A percentile compares a stretch with the other conserved stretches of the same genome.
Conservation (phyloP, 495 filamentous ascomycete genomes). For the Oleoguttula mirabilis region DNA sequence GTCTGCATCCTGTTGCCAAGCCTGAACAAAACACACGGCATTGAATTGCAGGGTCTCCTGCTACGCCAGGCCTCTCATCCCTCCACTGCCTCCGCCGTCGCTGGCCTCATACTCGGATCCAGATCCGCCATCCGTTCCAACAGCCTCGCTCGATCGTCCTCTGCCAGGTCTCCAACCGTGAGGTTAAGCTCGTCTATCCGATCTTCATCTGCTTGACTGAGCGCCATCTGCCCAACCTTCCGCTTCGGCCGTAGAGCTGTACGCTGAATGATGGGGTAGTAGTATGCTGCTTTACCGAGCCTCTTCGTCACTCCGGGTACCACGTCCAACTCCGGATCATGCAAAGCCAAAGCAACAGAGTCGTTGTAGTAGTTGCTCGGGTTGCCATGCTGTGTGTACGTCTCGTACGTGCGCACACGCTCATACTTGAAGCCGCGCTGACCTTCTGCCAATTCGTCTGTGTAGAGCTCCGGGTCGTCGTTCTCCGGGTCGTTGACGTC, state of each 20-base stretch:
- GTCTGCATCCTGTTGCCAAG: too few relatives aligned
- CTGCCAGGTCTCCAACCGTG: slow-evolving; percentile 41
- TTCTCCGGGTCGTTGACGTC: slow-evolving; percentile 55
- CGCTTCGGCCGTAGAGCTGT: slow-evolving; percentile 48
- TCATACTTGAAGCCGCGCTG: slow-evolving; percentile 55
- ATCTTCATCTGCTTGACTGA: slow-evolving; percentile 29
- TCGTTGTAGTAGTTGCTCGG: slow-evolving; percentile 42
- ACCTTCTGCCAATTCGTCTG: slow-evolving; percentile 32
- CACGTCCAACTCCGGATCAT: slow-evolving; percentile 46
- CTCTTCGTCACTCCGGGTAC: slow-evolving; percentile 19
- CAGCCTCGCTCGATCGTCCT: slow-evolving; percentile 30
- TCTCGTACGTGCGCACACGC: slow-evolving; percentile 73
- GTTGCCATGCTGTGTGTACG: slow-evolving; percentile 52
- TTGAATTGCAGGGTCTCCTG: too few relatives aligned
- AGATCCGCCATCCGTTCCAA: slow-evolving; percentile 8
- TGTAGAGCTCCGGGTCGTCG: slow-evolving; percentile 54
- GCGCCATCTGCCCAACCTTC: slow-evolving; percentile 40
- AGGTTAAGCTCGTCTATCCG: slow-evolving; percentile 45
- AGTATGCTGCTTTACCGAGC: slow-evolving; percentile 65
- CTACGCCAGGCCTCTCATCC: too few relatives aligned
- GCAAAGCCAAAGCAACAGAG: slow-evolving; percentile 45
- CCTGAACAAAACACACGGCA: too few relatives aligned
- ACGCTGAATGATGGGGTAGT: slow-evolving; percentile 74
- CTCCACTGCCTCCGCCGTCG: too few relatives aligned
- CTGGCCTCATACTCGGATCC: slow-evolving; percentile 9